These are phyloP conservation scores for Capsicum pubescens DNA, from an alignment of 257 asterid genomes.

Conservation along the genomic window DNA sequence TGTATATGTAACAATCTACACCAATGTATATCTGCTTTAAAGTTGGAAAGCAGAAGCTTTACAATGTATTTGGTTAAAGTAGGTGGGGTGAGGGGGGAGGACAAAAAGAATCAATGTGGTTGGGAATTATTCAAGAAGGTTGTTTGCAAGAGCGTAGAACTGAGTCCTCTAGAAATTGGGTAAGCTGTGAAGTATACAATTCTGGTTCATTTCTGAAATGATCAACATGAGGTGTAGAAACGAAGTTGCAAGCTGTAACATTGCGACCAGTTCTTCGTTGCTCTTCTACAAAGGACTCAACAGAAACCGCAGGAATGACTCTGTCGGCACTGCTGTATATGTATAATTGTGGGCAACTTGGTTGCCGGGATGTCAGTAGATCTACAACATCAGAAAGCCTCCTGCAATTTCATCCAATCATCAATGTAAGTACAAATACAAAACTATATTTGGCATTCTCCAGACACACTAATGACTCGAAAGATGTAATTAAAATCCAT, in stretches of 20 bases:
- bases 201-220: slow-evolving; percentile 82
- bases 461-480: not conserved
- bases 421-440: not conserved
- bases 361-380: slow-evolving; percentile 73
- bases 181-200: slow-evolving; percentile 83
- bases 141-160: slow-evolving; percentile 58
- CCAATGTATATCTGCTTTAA: slow-evolving; percentile 4
- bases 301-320: slow-evolving; percentile 79
- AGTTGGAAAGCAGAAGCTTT: slow-evolving; percentile 22
- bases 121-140: slow-evolving; percentile 45
- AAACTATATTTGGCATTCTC: not conserved
- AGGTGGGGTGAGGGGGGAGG: not conserved
- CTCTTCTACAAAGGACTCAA: slow-evolving; percentile 85
- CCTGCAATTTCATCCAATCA: slow-evolving; percentile 53
- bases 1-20: not conserved
- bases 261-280: slow-evolving; percentile 71
- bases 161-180: slow-evolving; percentile 77
- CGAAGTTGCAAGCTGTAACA: slow-evolving; percentile 84
- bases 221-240: slow-evolving; percentile 89
- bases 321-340: slow-evolving; percentile 94
- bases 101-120: slow-evolving; percentile 26
- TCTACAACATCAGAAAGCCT: slow-evolving; percentile 75
- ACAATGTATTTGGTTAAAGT: not conserved
- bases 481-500: not conserved
- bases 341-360: slow-evolving; percentile 88